Conservation (phyloP, 208 protist genomes). For the Sergeia podlipaevii region DNA sequence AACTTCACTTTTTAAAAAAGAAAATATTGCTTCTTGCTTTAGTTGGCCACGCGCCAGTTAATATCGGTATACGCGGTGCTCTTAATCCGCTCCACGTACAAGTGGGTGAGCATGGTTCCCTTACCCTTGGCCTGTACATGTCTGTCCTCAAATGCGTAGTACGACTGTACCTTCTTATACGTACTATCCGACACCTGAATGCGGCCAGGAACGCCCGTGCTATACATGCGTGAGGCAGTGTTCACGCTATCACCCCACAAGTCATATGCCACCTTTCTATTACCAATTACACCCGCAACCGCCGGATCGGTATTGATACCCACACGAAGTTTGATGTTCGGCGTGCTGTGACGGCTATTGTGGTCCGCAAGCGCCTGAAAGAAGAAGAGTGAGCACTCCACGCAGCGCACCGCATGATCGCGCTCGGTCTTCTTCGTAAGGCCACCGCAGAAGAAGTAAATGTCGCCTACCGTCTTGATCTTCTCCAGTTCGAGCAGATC, state of each 20-base stretch:
- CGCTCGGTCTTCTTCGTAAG: constrained; percentile 26
- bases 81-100: constrained; percentile 23
- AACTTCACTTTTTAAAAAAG: too few relatives aligned
- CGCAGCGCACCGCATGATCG: constrained; percentile 29
- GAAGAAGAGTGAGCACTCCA: constrained; percentile 33
- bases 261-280: constrained; percentile 52
- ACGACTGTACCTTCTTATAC: constrained; percentile 19
- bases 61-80: constrained; percentile 13
- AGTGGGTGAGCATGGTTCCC: constrained; percentile 24
- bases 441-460: constrained; percentile 45
- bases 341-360: constrained; percentile 29
- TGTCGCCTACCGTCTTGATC: constrained; percentile 57
- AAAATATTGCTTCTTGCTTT: too few relatives aligned
- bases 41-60: constrained; percentile 21
- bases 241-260: constrained; percentile 51
- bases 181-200: constrained; percentile 32
- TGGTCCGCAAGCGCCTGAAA: constrained; percentile 29
- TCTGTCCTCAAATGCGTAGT: constrained; percentile 25
- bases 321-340: constrained; percentile 18
- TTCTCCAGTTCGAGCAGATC: constrained; percentile 45
- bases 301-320: constrained; percentile 37
- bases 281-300: constrained; percentile 44
- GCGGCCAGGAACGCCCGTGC: constrained; percentile 26
- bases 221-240: constrained; percentile 32
- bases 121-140: constrained; percentile 45